Evolutionary conservation across 495 filamentous ascomycete species (phyloP).

Genomic region (Aspergillus egyptiacus): DNA sequence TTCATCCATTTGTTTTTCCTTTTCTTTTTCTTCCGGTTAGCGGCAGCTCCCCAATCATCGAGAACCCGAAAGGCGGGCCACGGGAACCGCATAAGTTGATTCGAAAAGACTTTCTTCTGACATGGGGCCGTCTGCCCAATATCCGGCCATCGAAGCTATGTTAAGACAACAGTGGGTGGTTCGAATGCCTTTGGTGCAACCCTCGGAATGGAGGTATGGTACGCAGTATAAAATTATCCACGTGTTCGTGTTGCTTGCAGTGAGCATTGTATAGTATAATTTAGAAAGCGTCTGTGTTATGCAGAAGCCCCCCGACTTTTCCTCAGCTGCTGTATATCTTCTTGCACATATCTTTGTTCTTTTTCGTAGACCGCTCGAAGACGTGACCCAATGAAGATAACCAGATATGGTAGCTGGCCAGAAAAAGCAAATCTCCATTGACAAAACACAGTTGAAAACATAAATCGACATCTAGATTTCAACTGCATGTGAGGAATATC

Average conservation of each 20-base stretch:
- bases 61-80: not conserved
- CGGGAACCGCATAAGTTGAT: not conserved
- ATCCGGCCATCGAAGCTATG: slow-evolving; percentile 1
- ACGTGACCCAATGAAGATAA: not conserved
- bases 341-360: too few species aligned
- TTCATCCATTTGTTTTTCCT: not conserved
- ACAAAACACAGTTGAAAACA: not conserved
- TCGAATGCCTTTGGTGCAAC: slow-evolving; percentile 3
- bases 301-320: slow-evolving; percentile 1
- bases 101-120: not conserved
- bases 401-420: not conserved
- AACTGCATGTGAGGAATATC: not conserved
- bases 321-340: not conserved
- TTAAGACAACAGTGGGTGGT: not conserved
- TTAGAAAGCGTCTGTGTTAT: not conserved
- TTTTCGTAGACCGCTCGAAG: not conserved
- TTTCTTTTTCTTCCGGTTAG: slow-evolving; percentile 1
- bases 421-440: slow-evolving; percentile 1
- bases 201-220: not conserved
- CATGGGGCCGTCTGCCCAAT: not conserved
- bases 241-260: slow-evolving; percentile 15
- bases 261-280: slow-evolving; percentile 1
- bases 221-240: slow-evolving; percentile 12
- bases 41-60: slow-evolving; percentile 1
- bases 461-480: not conserved